These are phyloP conservation scores for Pestalotiopsis sp. DNA, from an alignment of 2,329 filamentous ascomycete genomes.

Conservation along the genomic window DNA sequence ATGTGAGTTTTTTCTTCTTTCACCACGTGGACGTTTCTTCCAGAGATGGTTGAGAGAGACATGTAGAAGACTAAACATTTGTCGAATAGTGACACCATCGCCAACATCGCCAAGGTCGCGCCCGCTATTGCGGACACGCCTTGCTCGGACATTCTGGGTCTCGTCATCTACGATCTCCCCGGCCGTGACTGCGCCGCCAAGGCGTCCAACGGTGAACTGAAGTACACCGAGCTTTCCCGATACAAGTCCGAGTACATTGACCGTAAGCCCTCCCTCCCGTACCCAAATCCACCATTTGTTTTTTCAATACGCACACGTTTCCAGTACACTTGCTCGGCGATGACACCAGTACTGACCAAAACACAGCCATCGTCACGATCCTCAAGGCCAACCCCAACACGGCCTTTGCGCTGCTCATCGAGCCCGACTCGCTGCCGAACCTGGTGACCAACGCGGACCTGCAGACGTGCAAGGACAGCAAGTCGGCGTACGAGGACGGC, in stretches of 20 bases:
- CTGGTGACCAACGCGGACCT: constrained; percentile 58
- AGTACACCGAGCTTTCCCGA: constrained; percentile 48
- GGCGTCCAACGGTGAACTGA: constrained; percentile 61
- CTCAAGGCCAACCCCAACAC: constrained; percentile 47
- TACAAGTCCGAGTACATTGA: constrained; percentile 59
- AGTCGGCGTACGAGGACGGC: constrained; percentile 51
- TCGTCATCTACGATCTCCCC: constrained; percentile 61
- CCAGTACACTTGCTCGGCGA: not conserved
- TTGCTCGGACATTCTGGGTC: constrained; percentile 40
- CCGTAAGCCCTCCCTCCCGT: constrained; percentile 20
- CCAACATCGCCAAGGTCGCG: constrained; percentile 51
- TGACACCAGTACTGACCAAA: not conserved
- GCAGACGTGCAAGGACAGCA: constrained; percentile 49
- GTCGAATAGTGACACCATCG: constrained; percentile 43
- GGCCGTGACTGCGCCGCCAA: constrained; percentile 63
- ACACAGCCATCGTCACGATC: constrained; percentile 40
- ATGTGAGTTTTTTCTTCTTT: constrained; percentile 36
- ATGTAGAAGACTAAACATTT: not conserved
- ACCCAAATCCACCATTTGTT: not conserved
- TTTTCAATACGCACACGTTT: not conserved
- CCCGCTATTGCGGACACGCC: constrained; percentile 49
- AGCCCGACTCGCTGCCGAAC: constrained; percentile 62
- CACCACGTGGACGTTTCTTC: not conserved
- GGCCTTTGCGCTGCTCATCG: constrained; percentile 48
- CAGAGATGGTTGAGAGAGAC: constrained; percentile 23